phyloP scores from a whole-genome alignment of 2,329 filamentous ascomycete genomes.

The Magnaporthales sp. region DNA sequence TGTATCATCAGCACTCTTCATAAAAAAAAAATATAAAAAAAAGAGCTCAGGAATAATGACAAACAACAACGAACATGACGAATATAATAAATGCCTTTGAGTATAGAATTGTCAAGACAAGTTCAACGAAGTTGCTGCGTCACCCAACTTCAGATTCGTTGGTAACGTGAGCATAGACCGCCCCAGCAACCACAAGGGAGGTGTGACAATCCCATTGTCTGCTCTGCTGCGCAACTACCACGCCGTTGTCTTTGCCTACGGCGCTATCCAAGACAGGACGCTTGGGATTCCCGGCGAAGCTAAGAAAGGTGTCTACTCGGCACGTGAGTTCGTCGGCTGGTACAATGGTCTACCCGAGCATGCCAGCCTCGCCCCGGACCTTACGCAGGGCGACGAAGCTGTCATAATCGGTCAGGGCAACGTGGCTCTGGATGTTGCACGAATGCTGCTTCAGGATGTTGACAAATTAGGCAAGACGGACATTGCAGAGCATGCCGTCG shows the following conservation, averaged over 20 bases:
- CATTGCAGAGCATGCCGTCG: slow-evolving; percentile 77
- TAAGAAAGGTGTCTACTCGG: slow-evolving; percentile 71
- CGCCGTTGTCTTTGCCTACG: slow-evolving; percentile 86
- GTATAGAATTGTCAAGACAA: slow-evolving; percentile 85
- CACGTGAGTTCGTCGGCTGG: slow-evolving; percentile 92
- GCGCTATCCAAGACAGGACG: slow-evolving; percentile 73
- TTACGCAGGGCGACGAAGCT: slow-evolving; percentile 69
- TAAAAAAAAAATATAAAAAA: background rate
- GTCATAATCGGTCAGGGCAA: slow-evolving; percentile 93
- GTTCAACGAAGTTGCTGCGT: slow-evolving; percentile 79
- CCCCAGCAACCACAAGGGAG: slow-evolving; percentile 25
- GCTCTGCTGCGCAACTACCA: slow-evolving; percentile 77
- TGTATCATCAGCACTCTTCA: background rate
- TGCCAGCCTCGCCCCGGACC: slow-evolving; percentile 60
- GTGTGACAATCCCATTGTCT: slow-evolving; percentile 53
- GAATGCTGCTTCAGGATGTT: slow-evolving; percentile 72
- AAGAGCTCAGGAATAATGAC: background rate
- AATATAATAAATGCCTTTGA: background rate
- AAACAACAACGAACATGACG: background rate
- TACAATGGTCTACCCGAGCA: slow-evolving; percentile 93
- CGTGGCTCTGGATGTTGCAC: slow-evolving; percentile 86
- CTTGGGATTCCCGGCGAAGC: slow-evolving; percentile 76
- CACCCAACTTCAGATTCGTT: slow-evolving; percentile 78
- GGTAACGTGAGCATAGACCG: slow-evolving; percentile 79
- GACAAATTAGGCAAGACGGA: slow-evolving; percentile 72